A percentile compares a stretch with the other conserved stretches of the same genome.
Conservation (phyloP, 331 rosid species). For the Quercus lobata region DNA sequence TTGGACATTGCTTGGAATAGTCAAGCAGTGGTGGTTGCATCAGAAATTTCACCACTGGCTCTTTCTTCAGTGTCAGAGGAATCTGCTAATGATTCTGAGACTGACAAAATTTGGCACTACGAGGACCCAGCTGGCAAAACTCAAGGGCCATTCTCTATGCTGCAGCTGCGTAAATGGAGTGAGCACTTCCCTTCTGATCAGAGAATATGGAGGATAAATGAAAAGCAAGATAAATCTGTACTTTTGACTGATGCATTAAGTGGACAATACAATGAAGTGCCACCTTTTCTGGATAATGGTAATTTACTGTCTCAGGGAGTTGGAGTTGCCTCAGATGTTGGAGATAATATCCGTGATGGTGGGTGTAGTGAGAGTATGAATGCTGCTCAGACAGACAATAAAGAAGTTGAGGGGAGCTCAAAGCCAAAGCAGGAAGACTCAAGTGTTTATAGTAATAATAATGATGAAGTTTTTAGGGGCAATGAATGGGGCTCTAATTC, state of each 20-base stretch:
- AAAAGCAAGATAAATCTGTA: constrained; percentile 48
- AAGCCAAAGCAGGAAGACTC: constrained; percentile 33
- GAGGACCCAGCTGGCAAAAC: constrained; percentile 80
- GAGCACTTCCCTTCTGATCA: constrained; percentile 73
- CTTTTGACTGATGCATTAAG: constrained; percentile 57
- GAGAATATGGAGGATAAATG: constrained; percentile 74
- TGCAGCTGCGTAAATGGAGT: constrained; percentile 71
- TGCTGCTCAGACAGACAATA: constrained; percentile 17
- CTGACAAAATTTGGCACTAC: constrained; percentile 75
- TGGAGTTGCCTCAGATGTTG: constrained; percentile 28
- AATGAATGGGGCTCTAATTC: constrained; percentile 40
- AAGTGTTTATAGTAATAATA: constrained; percentile 26
- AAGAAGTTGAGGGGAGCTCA: constrained; percentile 24
- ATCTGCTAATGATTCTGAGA: constrained; percentile 39
- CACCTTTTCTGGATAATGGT: constrained; percentile 24
- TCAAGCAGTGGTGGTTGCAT: constrained; percentile 31
- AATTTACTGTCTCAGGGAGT: constrained; percentile 39
- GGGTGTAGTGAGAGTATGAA: constrained; percentile 27
- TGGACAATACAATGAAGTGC: constrained; percentile 41
- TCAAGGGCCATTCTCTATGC: constrained; percentile 84
- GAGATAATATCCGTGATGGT: constrained; percentile 27
- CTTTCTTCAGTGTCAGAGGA: constrained; percentile 39
- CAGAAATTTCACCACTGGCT: constrained; percentile 36
- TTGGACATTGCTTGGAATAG: constrained; percentile 28
- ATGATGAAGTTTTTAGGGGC: constrained; percentile 44